These are phyloP conservation scores for Ceratocystis harringtonii DNA, from an alignment of 2,329 filamentous ascomycete species.

Conservation along the genomic window DNA sequence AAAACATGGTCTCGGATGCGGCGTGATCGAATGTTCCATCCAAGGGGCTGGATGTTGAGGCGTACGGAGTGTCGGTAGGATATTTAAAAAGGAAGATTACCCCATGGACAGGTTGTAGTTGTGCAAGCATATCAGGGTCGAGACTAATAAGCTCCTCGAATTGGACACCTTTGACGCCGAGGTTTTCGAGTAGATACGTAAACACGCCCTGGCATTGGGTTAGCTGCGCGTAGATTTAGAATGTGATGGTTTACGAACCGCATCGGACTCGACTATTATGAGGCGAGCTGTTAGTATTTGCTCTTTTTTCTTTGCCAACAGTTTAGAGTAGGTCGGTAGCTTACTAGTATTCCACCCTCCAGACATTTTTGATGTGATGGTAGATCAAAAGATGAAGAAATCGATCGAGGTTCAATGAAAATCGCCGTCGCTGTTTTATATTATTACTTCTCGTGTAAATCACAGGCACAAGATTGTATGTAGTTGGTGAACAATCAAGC, in stretches of 20 bases:
- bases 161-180: slow-evolving; percentile 86
- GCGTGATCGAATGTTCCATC: slow-evolving; percentile 70
- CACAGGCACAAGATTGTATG: neutral
- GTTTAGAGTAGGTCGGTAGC: slow-evolving; percentile 18
- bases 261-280: slow-evolving; percentile 68
- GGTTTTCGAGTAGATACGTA: slow-evolving; percentile 80
- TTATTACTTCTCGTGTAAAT: neutral
- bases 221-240: slow-evolving; percentile 17
- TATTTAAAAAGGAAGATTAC: slow-evolving; percentile 99
- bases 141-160: slow-evolving; percentile 92
- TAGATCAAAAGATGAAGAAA: neutral
- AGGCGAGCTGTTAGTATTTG: neutral
- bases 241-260: slow-evolving; percentile 41
- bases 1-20: slow-evolving; percentile 69
- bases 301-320: neutral
- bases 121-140: slow-evolving; percentile 56
- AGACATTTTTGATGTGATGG: slow-evolving; percentile 9
- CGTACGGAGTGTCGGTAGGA: slow-evolving; percentile 53
- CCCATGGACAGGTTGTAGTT: slow-evolving; percentile 70
- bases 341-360: slow-evolving; percentile 87
- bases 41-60: slow-evolving; percentile 45
- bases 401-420: neutral
- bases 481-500: neutral
- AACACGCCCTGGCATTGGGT: slow-evolving; percentile 59
- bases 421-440: neutral